Evolutionary conservation across 768 basidiomycete species (phyloP).

Genomic region (Boletus subparvulus): DNA sequence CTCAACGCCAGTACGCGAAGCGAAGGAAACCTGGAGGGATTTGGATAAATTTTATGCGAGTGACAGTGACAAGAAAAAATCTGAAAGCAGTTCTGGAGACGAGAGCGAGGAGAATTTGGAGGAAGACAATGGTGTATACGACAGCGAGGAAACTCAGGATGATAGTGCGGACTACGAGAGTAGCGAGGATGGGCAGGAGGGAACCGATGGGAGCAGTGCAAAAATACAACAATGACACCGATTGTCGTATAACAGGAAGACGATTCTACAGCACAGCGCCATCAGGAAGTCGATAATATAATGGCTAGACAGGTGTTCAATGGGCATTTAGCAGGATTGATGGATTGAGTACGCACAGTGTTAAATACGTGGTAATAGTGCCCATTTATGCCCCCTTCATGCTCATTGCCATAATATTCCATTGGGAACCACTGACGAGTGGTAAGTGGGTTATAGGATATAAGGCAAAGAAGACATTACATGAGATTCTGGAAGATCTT

Average conservation of each 20-base stretch:
- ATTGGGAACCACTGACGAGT: slow-evolving; percentile 69
- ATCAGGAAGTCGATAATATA: slow-evolving; percentile 53
- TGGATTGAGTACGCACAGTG: slow-evolving; percentile 46
- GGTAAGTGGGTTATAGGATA: neutral
- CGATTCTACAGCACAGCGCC: slow-evolving; percentile 38
- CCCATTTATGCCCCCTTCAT: slow-evolving; percentile 58
- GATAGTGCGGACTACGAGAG: slow-evolving; percentile 23
- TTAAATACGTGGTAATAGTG: slow-evolving; percentile 79
- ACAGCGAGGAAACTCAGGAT: slow-evolving; percentile 31
- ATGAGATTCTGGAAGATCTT: slow-evolving; percentile 62
- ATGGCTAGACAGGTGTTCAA: slow-evolving; percentile 35
- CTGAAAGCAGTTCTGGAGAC: slow-evolving; percentile 30
- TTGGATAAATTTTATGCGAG: slow-evolving; percentile 75
- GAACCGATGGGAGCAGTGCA: slow-evolving; percentile 16
- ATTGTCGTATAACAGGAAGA: neutral
- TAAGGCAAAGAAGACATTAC: slow-evolving; percentile 38
- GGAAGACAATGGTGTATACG: slow-evolving; percentile 26
- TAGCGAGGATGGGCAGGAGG: slow-evolving; percentile 19
- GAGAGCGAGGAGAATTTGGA: slow-evolving; percentile 35
- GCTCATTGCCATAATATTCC: slow-evolving; percentile 60
- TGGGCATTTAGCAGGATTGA: neutral
- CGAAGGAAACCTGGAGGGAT: slow-evolving; percentile 52
- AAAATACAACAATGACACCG: slow-evolving; percentile 11
- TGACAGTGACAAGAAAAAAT: slow-evolving; percentile 34
- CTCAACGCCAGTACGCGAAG: slow-evolving; percentile 46